These are phyloP conservation scores for Tolypocladium ovalisporum DNA, from an alignment of 2,329 filamentous ascomycete species.

Conservation along the genomic window DNA sequence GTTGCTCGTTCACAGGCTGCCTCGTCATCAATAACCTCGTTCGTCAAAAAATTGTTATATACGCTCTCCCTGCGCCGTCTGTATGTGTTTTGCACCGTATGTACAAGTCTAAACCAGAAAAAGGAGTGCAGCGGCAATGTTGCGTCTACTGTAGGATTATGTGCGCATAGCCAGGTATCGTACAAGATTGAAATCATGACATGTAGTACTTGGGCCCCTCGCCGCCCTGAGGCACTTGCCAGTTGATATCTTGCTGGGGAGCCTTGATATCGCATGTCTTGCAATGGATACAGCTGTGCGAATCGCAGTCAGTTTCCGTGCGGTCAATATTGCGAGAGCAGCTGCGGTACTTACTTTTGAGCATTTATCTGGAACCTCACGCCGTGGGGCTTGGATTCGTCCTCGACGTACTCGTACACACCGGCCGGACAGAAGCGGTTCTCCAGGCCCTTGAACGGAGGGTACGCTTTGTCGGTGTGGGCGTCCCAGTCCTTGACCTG, in stretches of 20 bases:
- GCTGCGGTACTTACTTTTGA: conserved; percentile 65
- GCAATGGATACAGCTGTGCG: conserved; percentile 84
- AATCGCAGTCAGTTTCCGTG: neutral
- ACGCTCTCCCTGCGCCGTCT: neutral
- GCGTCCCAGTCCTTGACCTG: conserved; percentile 93
- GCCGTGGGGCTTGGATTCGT: conserved; percentile 72
- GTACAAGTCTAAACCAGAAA: neutral
- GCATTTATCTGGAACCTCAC: conserved; percentile 96
- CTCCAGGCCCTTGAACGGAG: conserved; percentile 82
- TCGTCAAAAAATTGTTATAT: neutral
- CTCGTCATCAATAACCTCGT: neutral
- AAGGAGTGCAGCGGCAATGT: neutral
- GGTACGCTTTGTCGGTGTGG: conserved; percentile 75
- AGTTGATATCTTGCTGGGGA: conserved; percentile 93
- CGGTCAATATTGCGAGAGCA: conserved; percentile 2
- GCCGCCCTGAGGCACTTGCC: conserved; percentile 88
- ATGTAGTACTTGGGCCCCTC: conserved; percentile 65
- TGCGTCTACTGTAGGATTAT: neutral
- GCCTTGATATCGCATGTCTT: conserved; percentile 99
- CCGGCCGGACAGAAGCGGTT: conserved; percentile 95
- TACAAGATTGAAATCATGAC: conserved; percentile 30
- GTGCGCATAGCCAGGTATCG: neutral
- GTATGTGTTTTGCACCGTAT: neutral
- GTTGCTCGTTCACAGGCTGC: neutral
- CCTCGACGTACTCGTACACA: conserved; percentile 97